Conservation (phyloP, 139 green algal genomes). For the Tetradesmus lagerheimii region DNA sequence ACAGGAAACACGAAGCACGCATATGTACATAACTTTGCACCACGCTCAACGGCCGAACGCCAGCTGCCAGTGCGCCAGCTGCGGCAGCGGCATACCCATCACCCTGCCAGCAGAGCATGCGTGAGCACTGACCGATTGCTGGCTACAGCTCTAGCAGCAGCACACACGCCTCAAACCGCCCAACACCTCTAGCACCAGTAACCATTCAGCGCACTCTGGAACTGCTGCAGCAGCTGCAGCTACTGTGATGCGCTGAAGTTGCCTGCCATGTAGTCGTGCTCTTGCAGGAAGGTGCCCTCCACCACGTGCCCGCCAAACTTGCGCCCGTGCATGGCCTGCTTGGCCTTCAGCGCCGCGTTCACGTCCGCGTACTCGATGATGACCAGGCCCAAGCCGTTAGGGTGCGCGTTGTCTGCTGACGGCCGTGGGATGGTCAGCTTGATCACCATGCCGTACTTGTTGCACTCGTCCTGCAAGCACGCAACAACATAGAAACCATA, state of each 20-base stretch:
- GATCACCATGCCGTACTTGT: constrained; percentile 59
- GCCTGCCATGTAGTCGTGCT: constrained; percentile 69
- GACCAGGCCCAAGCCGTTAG: constrained; percentile 78
- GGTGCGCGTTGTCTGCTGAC: constrained; percentile 54
- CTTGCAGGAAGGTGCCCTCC: constrained; percentile 77
- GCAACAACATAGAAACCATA: too few species aligned
- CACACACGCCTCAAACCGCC: too few species aligned
- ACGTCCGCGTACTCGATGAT: constrained; percentile 87
- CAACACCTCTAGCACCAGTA: too few species aligned
- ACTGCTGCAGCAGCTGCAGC: neutral
- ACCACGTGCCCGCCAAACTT: constrained; percentile 89
- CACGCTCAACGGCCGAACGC: neutral
- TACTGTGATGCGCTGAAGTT: constrained; percentile 14
- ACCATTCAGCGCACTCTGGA: too few species aligned
- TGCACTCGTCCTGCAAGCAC: constrained; percentile 61
- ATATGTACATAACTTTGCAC: neutral
- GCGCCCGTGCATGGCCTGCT: constrained; percentile 87
- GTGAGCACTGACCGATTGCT: too few species aligned
- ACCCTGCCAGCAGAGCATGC: too few species aligned
- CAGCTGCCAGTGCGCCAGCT: neutral
- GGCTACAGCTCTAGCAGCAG: too few species aligned
- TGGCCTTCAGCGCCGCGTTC: constrained; percentile 67
- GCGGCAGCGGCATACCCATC: neutral
- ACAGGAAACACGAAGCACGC: neutral
- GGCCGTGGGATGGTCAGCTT: constrained; percentile 84